A percentile compares a stretch with the other conserved stretches of the same genome.
phyloP scores from a whole-genome alignment of 2,329 filamentous ascomycete genomes.

The Neopestalotiopsis clavispora region DNA sequence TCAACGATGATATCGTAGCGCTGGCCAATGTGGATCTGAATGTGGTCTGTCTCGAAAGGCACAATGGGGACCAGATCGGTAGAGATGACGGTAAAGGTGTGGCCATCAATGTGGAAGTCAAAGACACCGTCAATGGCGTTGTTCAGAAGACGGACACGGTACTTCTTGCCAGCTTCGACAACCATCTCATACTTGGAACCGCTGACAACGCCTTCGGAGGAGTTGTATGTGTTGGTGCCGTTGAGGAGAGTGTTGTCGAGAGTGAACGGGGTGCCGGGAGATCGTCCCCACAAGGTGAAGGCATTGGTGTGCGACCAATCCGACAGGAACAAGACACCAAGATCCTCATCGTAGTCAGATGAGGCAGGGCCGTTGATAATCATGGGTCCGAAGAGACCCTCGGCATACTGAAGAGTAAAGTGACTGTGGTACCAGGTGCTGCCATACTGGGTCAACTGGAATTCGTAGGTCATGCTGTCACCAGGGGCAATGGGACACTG shows the following conservation, averaged over 20 bases:
- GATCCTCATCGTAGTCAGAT: constrained; percentile 65
- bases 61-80: constrained; percentile 60
- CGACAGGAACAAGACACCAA: constrained; percentile 61
- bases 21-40: constrained; percentile 37
- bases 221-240: constrained; percentile 35
- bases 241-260: constrained; percentile 48
- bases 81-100: constrained; percentile 58
- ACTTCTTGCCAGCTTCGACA: constrained; percentile 44
- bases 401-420: constrained; percentile 48
- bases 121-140: constrained; percentile 38
- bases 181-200: constrained; percentile 28
- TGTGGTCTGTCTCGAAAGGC: constrained; percentile 51
- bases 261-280: constrained; percentile 36
- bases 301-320: constrained; percentile 61
- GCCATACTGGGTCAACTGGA: constrained; percentile 56
- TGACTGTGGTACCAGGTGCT: constrained; percentile 66
- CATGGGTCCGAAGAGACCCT: constrained; percentile 64
- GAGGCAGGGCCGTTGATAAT: constrained; percentile 64
- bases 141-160: constrained; percentile 53
- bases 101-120: constrained; percentile 47
- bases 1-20: constrained; percentile 49
- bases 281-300: constrained; percentile 38
- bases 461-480: constrained; percentile 58
- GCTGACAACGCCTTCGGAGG: constrained; percentile 24
- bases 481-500: constrained; percentile 58